Conservation (phyloP, 148 eudicot species). For the Dysphania ambrosioides region DNA sequence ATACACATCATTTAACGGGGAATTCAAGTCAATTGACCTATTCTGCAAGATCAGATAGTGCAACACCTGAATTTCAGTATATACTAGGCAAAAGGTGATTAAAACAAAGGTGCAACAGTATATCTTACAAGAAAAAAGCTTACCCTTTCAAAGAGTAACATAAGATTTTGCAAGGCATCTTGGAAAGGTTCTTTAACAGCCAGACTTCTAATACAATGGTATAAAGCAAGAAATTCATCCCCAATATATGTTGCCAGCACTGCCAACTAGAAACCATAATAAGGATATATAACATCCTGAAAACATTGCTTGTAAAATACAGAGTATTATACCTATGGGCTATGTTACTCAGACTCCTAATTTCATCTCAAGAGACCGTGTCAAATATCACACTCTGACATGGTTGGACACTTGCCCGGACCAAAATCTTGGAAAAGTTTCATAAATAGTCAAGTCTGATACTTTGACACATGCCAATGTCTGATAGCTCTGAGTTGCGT, state of each 20-base stretch:
- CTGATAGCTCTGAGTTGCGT: not conserved
- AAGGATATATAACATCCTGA: conserved; percentile 18
- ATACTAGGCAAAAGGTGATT: not conserved
- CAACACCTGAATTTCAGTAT: not conserved
- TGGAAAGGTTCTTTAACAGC: conserved; percentile 94
- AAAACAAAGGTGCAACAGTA: not conserved
- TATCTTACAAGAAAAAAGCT: conserved; percentile 10
- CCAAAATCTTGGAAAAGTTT: not conserved
- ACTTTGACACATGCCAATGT: not conserved
- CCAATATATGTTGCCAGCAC: conserved; percentile 72
- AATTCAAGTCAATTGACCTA: conserved; percentile 50
- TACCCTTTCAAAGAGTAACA: conserved; percentile 83
- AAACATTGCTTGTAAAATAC: conserved; percentile 1
- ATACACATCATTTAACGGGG: conserved; percentile 40
- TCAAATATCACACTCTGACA: not conserved
- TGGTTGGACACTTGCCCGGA: not conserved
- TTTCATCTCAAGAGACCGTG: not conserved
- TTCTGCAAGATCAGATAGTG: conserved; percentile 63
- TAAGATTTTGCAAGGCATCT: conserved; percentile 74
- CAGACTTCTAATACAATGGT: conserved; percentile 84
- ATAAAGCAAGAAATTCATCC: conserved; percentile 82
- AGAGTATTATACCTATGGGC: not conserved
- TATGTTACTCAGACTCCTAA: conserved; percentile 2
- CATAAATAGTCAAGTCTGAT: not conserved
- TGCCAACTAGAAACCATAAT: conserved; percentile 65